A percentile compares a stretch with the other conserved stretches of the same genome.
Conservation (phyloP, 257 asterid genomes). For the Prunella vulgaris region DNA sequence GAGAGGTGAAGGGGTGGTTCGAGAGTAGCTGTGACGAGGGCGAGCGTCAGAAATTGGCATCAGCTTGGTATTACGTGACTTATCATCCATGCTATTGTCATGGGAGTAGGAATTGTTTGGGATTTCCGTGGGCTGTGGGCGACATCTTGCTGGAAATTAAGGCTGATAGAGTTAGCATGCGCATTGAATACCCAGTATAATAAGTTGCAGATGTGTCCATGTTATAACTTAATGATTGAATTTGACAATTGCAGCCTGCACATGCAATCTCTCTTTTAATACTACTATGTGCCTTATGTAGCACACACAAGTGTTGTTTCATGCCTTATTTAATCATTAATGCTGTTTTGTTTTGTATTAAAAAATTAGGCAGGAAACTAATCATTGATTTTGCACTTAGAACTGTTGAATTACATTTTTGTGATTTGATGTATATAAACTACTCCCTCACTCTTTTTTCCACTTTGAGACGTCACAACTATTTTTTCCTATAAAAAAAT, state of each 20-base stretch:
- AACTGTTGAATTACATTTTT: no score
- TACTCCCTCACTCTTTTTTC: no score
- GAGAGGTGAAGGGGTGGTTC: slow-evolving; percentile 75
- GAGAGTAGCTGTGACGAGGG: slow-evolving; percentile 28
- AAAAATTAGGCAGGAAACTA: no score
- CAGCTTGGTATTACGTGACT: slow-evolving; percentile 87
- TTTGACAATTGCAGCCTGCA: neutral
- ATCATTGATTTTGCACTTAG: no score
- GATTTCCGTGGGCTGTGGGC: slow-evolving; percentile 92
- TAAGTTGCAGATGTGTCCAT: no score
- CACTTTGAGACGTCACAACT: no score
- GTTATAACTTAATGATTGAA: no score
- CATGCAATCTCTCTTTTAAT: neutral
- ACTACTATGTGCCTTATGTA: neutral
- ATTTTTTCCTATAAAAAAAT: no score
- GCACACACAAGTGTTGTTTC: neutral
- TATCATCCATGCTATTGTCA: slow-evolving; percentile 47
- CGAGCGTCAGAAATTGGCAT: slow-evolving; percentile 51
- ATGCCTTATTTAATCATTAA: neutral
- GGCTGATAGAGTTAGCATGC: slow-evolving; percentile 21
- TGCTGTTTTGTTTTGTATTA: neutral
- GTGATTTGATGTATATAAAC: no score
- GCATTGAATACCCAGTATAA: slow-evolving; percentile 6
- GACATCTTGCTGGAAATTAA: slow-evolving; percentile 59
- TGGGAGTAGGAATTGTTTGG: slow-evolving; percentile 56